phyloP scores from a whole-genome alignment of 1,284 basidiomycete species.

The Ceratobasidium sp. region DNA sequence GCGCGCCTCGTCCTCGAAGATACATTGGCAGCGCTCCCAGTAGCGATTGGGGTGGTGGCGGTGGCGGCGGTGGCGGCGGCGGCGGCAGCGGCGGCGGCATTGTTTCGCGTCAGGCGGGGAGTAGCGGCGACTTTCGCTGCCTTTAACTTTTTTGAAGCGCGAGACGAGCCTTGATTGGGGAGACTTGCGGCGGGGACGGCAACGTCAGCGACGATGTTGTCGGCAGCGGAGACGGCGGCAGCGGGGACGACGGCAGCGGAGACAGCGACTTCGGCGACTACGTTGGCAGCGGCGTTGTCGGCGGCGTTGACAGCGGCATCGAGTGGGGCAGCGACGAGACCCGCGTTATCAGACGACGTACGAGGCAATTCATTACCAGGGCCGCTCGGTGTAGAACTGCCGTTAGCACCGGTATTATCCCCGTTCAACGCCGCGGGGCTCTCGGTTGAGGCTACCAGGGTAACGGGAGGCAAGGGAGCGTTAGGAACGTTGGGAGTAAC shows the following conservation, averaged over 20 bases:
- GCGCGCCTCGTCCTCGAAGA: background rate
- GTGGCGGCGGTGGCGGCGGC: too few relatives aligned
- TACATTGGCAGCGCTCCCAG: background rate
- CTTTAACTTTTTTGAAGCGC: background rate
- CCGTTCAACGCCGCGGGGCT: too few relatives aligned
- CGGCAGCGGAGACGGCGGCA: background rate
- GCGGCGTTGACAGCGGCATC: too few relatives aligned
- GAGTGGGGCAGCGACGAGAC: too few relatives aligned
- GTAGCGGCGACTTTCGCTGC: background rate
- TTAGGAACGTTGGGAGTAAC: too few relatives aligned
- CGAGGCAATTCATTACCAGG: too few relatives aligned
- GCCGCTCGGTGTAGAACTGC: too few relatives aligned
- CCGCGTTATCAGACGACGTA: too few relatives aligned
- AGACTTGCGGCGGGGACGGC: background rate
- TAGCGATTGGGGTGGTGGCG: background rate
- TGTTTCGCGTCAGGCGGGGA: background rate
- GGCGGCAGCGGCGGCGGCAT: background rate
- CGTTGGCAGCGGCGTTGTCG: background rate
- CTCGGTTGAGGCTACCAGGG: too few relatives aligned
- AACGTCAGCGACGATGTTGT: background rate
- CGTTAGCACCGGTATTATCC: too few relatives aligned
- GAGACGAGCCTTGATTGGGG: background rate
- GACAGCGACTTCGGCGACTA: background rate
- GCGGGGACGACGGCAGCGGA: background rate
- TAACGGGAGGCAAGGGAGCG: too few relatives aligned